Evolutionary conservation across 2,329 filamentous ascomycete species (phyloP).

Genomic region (Aspergillus fumigatiaffinis): DNA sequence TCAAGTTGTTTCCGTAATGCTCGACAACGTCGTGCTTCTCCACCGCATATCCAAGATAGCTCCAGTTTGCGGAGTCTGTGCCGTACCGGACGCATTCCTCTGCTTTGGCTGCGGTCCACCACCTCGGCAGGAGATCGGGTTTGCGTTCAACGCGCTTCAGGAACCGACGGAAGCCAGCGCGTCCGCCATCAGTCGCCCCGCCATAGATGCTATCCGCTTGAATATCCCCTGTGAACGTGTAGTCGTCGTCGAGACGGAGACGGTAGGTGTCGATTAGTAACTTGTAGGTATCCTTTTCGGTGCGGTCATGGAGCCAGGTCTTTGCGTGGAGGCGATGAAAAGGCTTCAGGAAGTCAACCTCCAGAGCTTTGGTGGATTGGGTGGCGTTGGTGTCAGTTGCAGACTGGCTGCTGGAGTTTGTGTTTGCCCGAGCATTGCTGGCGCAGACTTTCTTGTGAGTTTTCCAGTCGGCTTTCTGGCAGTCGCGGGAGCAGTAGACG

Average conservation of each 20-base stretch:
- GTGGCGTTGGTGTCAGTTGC: neutral
- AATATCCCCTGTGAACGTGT: neutral
- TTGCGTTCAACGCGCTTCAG: neutral
- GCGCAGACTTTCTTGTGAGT: slow-evolving; percentile 45
- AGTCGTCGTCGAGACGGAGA: slow-evolving; percentile 27
- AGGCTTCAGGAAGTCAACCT: slow-evolving; percentile 28
- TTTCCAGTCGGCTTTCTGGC: slow-evolving; percentile 52
- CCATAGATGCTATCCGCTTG: neutral
- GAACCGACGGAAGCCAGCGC: neutral
- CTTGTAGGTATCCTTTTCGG: slow-evolving; percentile 43
- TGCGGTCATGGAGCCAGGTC: slow-evolving; percentile 44
- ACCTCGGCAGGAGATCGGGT: neutral
- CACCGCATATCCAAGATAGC: neutral
- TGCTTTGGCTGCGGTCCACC: slow-evolving; percentile 3
- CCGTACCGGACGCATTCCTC: slow-evolving; percentile 1
- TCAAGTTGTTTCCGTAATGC: neutral
- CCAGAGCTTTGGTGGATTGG: slow-evolving; percentile 16
- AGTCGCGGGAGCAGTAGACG: slow-evolving; percentile 51
- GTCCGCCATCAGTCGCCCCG: neutral
- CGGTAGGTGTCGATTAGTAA: slow-evolving; percentile 49
- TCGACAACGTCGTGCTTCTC: neutral
- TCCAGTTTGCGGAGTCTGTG: neutral
- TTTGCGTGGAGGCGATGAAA: slow-evolving; percentile 40
- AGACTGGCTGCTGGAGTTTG: neutral
- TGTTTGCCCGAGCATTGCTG: slow-evolving; percentile 15